Base-by-base conservation (phyloP, 2,329 filamentous ascomycete species). In the Monilinia laxa region DNA sequence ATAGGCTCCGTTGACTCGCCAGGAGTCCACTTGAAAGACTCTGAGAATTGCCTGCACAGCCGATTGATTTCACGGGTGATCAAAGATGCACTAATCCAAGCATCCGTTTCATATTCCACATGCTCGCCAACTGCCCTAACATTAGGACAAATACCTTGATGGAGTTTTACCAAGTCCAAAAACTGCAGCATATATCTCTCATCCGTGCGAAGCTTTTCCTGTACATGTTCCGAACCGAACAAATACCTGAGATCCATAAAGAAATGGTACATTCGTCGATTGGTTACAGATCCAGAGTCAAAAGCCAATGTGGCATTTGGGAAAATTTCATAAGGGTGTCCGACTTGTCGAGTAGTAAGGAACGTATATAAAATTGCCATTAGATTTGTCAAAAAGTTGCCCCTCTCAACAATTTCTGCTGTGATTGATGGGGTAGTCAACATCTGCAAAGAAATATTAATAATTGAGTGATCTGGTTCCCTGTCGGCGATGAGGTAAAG, bases 331-430 rank as follows among this genome's bases (percentile, higher is more conserved):
- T 91, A 90, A 0, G 95, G 94, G 76, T 97, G 93, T 1, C 93
- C 93, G 51, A 99, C 95, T 81, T 99, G 95, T 62, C 96, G 86
- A 6, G 93, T 97, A 0, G 95, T 99, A 51, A 99, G 80, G 80
- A 99, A 99, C 0, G 96, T 98, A 78, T 98, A 99, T 0, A 99
- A 82, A 69, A 99, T 99, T 18, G 95, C 93, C 85, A 98, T 90
- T 51, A 99, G 83, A 72, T 92, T 97, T 11, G 93, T 97, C 71
- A 99, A 82, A 75, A 99, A 99, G 77, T 99, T 99, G 38, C 93
- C 94, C 56, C 93, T 87, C 74, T 97, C 91, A 11, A 99, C 92
- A 60, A 98, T 91, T 78, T 99, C 96, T 55, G 93, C 91, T 0
- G 94, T 98, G 71, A 99, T 98, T 0, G 94, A 96, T 1, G 95